phyloP scores from a whole-genome alignment of 108 stramenopile species.

The Cyclostephanos invisitatus region DNA sequence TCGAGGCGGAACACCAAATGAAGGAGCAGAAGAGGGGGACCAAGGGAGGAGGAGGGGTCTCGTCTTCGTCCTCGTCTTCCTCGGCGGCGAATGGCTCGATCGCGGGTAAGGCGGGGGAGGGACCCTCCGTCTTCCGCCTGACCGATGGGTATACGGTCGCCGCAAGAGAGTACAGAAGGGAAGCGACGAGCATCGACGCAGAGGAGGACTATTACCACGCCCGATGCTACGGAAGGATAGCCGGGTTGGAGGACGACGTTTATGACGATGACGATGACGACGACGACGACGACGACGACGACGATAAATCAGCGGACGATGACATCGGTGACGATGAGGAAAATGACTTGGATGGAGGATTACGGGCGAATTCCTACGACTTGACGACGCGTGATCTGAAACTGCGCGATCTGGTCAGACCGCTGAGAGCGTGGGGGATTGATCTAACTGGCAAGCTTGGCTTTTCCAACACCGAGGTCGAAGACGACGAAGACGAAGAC shows the following conservation, averaged over 20 bases:
- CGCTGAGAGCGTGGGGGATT: slow-evolving; percentile 82
- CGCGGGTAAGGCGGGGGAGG: slow-evolving; percentile 18
- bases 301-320: slow-evolving; percentile 31
- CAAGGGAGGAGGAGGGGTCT: slow-evolving; percentile 15
- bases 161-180: slow-evolving; percentile 28
- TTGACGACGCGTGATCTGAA: slow-evolving; percentile 47
- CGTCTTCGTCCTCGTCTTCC: neutral
- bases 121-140: neutral
- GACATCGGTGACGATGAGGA: slow-evolving; percentile 30
- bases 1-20: neutral
- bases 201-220: slow-evolving; percentile 79
- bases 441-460: slow-evolving; percentile 71
- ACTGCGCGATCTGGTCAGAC: slow-evolving; percentile 72
- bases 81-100: slow-evolving; percentile 1
- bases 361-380: slow-evolving; percentile 50
- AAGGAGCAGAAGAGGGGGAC: slow-evolving; percentile 37
- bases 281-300: slow-evolving; percentile 6
- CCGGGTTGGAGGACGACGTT: slow-evolving; percentile 24
- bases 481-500: slow-evolving; percentile 30
- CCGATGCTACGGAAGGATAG: slow-evolving; percentile 51
- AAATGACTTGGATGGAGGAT: slow-evolving; percentile 61
- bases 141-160: slow-evolving; percentile 28
- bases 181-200: slow-evolving; percentile 56
- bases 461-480: slow-evolving; percentile 40
- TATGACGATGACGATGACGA: slow-evolving; percentile 35